Base-by-base conservation (phyloP, 495 filamentous ascomycete genomes). In the Aspergillus coremiiformis region DNA sequence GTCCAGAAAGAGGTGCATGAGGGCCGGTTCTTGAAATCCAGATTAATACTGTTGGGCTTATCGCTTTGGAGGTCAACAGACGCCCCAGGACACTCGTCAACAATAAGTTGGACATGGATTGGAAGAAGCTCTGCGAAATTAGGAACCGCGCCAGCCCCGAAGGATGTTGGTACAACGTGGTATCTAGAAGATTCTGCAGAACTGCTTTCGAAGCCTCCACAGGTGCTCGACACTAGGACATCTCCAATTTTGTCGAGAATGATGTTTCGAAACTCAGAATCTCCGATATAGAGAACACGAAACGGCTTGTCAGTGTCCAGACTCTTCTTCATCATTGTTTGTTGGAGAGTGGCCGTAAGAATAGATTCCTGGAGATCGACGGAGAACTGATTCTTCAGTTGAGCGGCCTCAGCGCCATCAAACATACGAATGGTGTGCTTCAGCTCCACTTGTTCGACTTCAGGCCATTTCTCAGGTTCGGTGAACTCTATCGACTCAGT, bases 211-310 rank as follows among this genome's bases (percentile, higher is more conserved):
- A 66, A 69, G 19, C 62, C 63, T 54, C 61, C 58, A 46, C 63
- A 63, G 27, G 75, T 74, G 54, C 75, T 73, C 15, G 78, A 74
- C 17, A 79, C 76, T 43, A 82, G 58, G 41, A 86, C 84, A 54
- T 80, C 80, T 15, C 80, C 85, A 43, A 90, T 74, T 66, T 90
- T 90, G 61, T 84, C 79, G n/a, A 88, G 74, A 52, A 90, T 86
- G 27, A 81, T 78, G 49, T 84, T 78, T 51, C 84, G 81, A 21
- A 77, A 80, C 5, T 76, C 77, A 0, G 80, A 60, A 45, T 78
- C 78, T 14, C 86, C 86, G 22, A 86, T 68, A 51, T 88, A 90
- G 4, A 90, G 70, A 21, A 90, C 74, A 24, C 84, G 77, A 45
- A 87, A 83, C 5, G 86, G 83, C 54, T 83, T 83, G 19, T 82